Evolutionary conservation across 2,329 filamentous ascomycete species (phyloP).

Genomic region (Madurella fahalii): DNA sequence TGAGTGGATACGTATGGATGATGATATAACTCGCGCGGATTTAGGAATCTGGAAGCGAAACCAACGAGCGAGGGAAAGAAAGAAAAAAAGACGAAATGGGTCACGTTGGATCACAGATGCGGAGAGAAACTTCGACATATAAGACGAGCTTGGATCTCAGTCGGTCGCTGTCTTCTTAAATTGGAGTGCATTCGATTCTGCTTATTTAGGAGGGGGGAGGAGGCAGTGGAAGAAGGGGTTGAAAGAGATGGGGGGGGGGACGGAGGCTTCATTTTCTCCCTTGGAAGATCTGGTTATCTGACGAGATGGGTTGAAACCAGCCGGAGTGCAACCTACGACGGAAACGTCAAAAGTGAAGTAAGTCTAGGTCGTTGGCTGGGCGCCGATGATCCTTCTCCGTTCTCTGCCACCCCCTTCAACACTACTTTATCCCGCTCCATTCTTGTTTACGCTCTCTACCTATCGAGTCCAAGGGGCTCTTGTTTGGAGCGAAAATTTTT

Average conservation of each 20-base stretch:
- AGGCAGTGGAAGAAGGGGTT: background rate
- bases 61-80: too few species aligned
- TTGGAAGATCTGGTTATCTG: slow-evolving; percentile 2
- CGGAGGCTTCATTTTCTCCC: too few species aligned
- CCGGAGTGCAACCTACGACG: too few species aligned
- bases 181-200: background rate
- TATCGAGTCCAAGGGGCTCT: background rate
- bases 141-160: slow-evolving; percentile 7
- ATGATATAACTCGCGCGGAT: background rate
- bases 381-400: too few species aligned
- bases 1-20: background rate
- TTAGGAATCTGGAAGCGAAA: background rate
- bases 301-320: background rate
- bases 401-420: too few species aligned
- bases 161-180: background rate
- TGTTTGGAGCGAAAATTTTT: slow-evolving; percentile 1
- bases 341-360: too few species aligned
- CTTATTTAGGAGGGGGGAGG: background rate
- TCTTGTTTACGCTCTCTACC: too few species aligned
- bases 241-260: too few species aligned
- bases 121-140: too few species aligned
- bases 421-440: too few species aligned
- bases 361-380: too few species aligned
- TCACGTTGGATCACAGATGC: background rate
- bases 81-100: too few species aligned